Evolutionary conservation across 1,284 basidiomycete genomes (phyloP), one percentile per base, ranked within the genome.

Genomic region (Fomitopsis palustris): DNA sequence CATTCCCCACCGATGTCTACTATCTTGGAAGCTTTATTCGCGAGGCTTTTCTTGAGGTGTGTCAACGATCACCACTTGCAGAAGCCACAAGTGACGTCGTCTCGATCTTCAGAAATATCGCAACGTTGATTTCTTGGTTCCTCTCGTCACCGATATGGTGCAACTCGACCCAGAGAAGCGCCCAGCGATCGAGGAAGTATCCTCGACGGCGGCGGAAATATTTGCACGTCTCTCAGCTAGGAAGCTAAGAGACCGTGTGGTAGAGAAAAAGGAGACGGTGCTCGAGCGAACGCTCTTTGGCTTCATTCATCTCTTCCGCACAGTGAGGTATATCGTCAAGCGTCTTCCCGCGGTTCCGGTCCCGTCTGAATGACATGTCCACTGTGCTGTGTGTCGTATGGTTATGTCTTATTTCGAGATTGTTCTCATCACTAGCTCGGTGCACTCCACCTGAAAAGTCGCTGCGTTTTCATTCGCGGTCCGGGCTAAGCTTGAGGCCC

Each of bases 11-110:
- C 0, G 71, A 72, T 45, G 47, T 71, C 0, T 72, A 73, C 60
- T 69, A 69, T 45, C 37, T 72, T 2, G 72, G 70, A 0, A 70
- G 69, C 31, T 31, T 68, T 51, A 62, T 73, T 4, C 57, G 79
- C 77, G 64, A 61, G 37, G 25, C 42, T 4, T 57, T 68, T 38
- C 8, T 65, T 4, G 23, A 60, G 56, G 64, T 63, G 53, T 23
- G 53, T 52, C 3, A 2, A 19, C 41, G 4, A 7, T 21, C n/a
- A 4, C 12, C 37, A 19, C 51, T 5, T 45, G n/a, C 27, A 2
- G 31, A 10, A 33, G n/a, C n/a, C n/a, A 5, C 10, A 33, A 5
- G 10, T 33, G 31, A 33, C 4, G 31, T 10, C 10, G 4, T 5
- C 31, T 33, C 31, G 5, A 33, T 5, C 31, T 29, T 16, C 33